phyloP scores from a whole-genome alignment of 305 asterid genomes.

The Fraxinus dipetala region DNA sequence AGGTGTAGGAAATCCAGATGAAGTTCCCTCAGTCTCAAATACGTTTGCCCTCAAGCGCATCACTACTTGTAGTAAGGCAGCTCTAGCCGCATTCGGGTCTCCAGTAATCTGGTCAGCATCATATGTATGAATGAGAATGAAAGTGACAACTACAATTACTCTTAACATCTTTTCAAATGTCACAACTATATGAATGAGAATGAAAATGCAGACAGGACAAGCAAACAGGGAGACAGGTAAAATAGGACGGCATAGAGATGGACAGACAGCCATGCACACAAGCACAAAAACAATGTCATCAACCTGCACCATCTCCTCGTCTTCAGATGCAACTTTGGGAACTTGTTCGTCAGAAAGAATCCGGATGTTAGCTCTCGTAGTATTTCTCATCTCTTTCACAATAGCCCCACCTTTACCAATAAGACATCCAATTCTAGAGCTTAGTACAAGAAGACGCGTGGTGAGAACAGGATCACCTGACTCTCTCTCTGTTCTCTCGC shows the following conservation, averaged over 20 bases:
- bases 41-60: conserved; percentile 63
- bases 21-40: conserved; percentile 58
- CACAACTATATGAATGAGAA: not conserved
- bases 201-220: not conserved
- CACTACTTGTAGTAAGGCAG: conserved; percentile 64
- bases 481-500: conserved; percentile 63
- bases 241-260: not conserved
- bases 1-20: conserved; percentile 33
- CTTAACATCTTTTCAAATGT: not conserved
- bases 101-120: conserved; percentile 60
- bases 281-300: conserved; percentile 17
- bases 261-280: not conserved
- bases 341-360: conserved; percentile 67
- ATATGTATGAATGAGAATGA: not conserved
- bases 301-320: conserved; percentile 95
- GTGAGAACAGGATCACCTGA: conserved; percentile 54
- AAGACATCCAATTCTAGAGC: conserved; percentile 77
- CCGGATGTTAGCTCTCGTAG: conserved; percentile 73
- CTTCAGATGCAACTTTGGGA: conserved; percentile 80
- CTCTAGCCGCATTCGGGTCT: conserved; percentile 57
- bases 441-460: conserved; percentile 70
- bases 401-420: conserved; percentile 92
- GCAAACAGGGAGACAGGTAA: not conserved
- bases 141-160: not conserved
- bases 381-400: conserved; percentile 71